phyloP scores from a whole-genome alignment of 345 rosid species.

The Melaleuca quinquenervia region DNA sequence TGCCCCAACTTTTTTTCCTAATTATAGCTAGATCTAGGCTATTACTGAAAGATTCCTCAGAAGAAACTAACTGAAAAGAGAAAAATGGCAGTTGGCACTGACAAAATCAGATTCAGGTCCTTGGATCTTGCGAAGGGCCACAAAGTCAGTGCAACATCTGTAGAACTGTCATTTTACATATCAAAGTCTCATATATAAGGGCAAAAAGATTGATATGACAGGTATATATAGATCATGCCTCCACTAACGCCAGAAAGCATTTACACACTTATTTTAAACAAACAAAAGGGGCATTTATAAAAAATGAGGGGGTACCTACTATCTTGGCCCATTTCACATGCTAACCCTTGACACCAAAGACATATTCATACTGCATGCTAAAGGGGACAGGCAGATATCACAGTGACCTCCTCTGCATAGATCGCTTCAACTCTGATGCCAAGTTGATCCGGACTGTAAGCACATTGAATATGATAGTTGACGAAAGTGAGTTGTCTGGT shows the following conservation, averaged over 20 bases:
- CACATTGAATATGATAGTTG: background rate
- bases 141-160: background rate
- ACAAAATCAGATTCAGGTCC: background rate
- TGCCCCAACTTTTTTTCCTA: slow-evolving; percentile 14
- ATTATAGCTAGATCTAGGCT: background rate
- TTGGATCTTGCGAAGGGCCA: background rate
- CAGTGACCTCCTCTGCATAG: background rate
- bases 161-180: background rate
- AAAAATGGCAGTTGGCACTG: background rate
- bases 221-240: background rate
- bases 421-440: background rate
- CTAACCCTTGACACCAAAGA: background rate
- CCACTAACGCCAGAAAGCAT: background rate
- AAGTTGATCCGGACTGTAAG: background rate
- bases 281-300: background rate
- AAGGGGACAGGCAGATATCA: background rate
- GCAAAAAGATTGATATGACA: background rate
- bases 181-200: background rate
- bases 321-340: background rate
- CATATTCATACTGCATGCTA: too few relatives aligned
- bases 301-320: background rate
- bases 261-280: background rate
- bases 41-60: background rate
- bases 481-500: background rate
- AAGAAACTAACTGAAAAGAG: background rate